These are phyloP conservation scores for Pseudomassariella vexata DNA, from an alignment of 2,329 filamentous ascomycete genomes.

Conservation along the genomic window DNA sequence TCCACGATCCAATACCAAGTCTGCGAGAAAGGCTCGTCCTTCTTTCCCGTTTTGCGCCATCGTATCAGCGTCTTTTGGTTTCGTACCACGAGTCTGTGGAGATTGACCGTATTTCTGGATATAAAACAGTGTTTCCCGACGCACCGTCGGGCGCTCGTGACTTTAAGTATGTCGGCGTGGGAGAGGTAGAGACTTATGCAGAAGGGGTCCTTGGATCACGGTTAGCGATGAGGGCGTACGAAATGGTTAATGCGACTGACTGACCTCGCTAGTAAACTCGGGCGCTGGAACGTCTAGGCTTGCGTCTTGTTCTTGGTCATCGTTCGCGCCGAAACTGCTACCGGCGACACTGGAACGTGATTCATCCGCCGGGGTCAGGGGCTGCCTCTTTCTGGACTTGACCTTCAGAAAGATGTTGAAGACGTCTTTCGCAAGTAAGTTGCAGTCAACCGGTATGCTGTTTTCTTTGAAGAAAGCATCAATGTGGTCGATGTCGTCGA, in stretches of 20 bases:
- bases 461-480: constrained; percentile 1
- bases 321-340: neutral
- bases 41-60: neutral
- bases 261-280: neutral
- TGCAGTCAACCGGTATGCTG: neutral
- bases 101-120: neutral
- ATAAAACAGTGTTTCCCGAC: neutral
- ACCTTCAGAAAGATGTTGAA: neutral
- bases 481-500: neutral
- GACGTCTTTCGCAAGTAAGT: neutral
- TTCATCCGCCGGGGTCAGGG: neutral
- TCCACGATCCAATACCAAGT: neutral
- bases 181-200: neutral
- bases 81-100: neutral
- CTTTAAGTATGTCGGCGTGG: neutral
- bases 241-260: neutral
- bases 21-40: neutral
- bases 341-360: neutral
- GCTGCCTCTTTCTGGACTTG: neutral
- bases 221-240: neutral
- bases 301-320: no score
- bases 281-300: no score
- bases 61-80: neutral
- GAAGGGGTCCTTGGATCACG: neutral
- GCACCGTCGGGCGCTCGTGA: neutral